Base-by-base conservation (phyloP, 2,329 filamentous ascomycete species). In the Davidsoniella australis region DNA sequence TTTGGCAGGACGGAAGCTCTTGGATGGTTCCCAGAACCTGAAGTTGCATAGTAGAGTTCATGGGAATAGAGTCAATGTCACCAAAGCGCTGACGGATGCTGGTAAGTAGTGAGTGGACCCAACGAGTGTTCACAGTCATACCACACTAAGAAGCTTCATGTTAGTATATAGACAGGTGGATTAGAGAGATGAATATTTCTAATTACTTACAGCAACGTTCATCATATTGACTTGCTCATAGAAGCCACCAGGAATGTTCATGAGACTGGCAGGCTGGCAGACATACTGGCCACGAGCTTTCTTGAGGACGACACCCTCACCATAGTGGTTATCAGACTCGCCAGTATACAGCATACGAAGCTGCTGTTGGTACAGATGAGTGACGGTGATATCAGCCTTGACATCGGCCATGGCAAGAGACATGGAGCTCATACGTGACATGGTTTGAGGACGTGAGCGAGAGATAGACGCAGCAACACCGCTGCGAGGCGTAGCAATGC, bases 121-220 rank as follows among this genome's bases (percentile, higher is more conserved):
- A 71, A 52, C 71, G 68, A 3, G 78, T 82, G 58, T 75, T 79
- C 54, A 82, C 68, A 3, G 79, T 83, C 71, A 82, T 79, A 46
- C 78, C 78, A 56, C 71, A 76, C 73, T 80, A 44, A 16, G 8
- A n/a, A 5, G 2, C 2, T 17, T n/a, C 5, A 2, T 20, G 43
- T 44, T 44, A 49, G 47, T 43, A 40, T n/a, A 14, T 44, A 16
- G 43, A 17, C 9, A 8, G 14, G 12, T 26, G 18, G 26, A 24
- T 16, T 9, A 14, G 20, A 23, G 20, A 23, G 20, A 23, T 17
- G 8, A n/a, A 14, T n/a, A 8, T 17, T 12, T 14, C 4, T 18
- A 18, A 16, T 6, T 16, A 61, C 67, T 55, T 64, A 75, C 73
- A 58, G 66, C 64, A 49, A 76, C 72, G 54, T 78, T 77, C 53